phyloP scores from a whole-genome alignment of 495 filamentous ascomycete species.

The Talaromyces wortmannii region DNA sequence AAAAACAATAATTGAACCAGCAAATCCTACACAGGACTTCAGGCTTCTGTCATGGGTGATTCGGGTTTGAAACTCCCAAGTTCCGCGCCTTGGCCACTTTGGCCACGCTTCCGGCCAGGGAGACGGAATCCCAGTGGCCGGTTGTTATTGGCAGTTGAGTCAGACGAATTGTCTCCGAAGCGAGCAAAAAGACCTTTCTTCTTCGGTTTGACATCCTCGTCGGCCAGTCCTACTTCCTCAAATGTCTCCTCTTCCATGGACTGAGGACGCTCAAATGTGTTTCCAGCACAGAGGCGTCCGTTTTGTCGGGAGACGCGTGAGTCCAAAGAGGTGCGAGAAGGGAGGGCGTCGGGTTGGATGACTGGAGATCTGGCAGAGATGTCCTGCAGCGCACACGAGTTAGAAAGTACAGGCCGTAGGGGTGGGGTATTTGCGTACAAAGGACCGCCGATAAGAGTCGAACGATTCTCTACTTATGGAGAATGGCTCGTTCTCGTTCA shows the following conservation, averaged over 20 bases:
- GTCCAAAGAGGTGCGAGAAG: constrained; percentile 73
- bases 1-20: not conserved
- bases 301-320: constrained; percentile 52
- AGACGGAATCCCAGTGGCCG: constrained; percentile 57
- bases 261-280: constrained; percentile 44
- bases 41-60: constrained; percentile 16
- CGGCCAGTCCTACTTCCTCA: constrained; percentile 85
- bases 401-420: constrained; percentile 6
- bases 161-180: constrained; percentile 58
- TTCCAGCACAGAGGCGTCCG: constrained; percentile 43
- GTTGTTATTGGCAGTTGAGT: constrained; percentile 32
- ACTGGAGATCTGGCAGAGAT: constrained; percentile 86
- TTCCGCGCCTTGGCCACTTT: constrained; percentile 68
- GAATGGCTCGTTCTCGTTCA: constrained; percentile 86
- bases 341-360: constrained; percentile 43
- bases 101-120: constrained; percentile 64
- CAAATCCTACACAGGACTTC: constrained; percentile 10
- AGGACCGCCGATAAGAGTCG: constrained; percentile 94
- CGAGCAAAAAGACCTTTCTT: constrained; percentile 80
- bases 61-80: constrained; percentile 47
- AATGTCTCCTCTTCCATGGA: constrained; percentile 70
- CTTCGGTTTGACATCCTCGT: constrained; percentile 63
- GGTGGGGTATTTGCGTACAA: constrained; percentile 50
- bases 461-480: constrained; percentile 97
- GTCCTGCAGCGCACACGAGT: constrained; percentile 51